Base-by-base conservation (phyloP, 164 flowering plant species). In the Macadamia integrifolia region DNA sequence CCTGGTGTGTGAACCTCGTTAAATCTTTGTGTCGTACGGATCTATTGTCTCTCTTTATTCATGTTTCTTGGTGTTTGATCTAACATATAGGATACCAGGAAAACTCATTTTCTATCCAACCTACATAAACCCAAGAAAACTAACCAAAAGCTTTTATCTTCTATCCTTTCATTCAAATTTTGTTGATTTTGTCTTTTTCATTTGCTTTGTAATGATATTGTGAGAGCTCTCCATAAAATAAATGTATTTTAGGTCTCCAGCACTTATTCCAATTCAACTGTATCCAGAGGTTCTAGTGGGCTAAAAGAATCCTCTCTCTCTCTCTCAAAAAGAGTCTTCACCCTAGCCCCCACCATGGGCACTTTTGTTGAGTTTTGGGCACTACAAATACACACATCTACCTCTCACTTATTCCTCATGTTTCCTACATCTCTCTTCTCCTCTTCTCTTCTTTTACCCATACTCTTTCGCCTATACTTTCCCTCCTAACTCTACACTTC, bases 381-480 rank as follows among this genome's bases (percentile, higher is more conserved):
- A 65, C 68, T 71, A 71, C 60, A 71, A 64, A 71, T 71, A 46
- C 50, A 63, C 73, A 30, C 48, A 57, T 17, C 11, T 58, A 62
- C 59, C 68, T 28, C 30, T 14, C 67, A 44, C 49, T 55, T 55
- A 57, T 57, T 35, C 28, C 59, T 53, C 58, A 30, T 53, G 49
- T 60, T 12, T n/a, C 62, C 7, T 13, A 9, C 42, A 30, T 18
- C 30, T 66, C 61, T 12, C 69, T 40, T 46, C 43, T 23, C 2
- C 57, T 53, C 57, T 53, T 53, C 57, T 53, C 17, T 14, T 17
- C 57, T 23, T 23, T 23, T 23, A 23, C 23, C 15, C 14, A 14
- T 13, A 53, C 57, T 49, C 60, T 2, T 30, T 59, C 14, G 29
- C 32, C 61, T 29, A 28, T 18, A 7, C 40, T 30, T 30, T 59